Evolutionary conservation across 148 eudicot genomes (phyloP), one percentile per base, ranked within the genome.

Genomic region (Nepenthes mirabilis): DNA sequence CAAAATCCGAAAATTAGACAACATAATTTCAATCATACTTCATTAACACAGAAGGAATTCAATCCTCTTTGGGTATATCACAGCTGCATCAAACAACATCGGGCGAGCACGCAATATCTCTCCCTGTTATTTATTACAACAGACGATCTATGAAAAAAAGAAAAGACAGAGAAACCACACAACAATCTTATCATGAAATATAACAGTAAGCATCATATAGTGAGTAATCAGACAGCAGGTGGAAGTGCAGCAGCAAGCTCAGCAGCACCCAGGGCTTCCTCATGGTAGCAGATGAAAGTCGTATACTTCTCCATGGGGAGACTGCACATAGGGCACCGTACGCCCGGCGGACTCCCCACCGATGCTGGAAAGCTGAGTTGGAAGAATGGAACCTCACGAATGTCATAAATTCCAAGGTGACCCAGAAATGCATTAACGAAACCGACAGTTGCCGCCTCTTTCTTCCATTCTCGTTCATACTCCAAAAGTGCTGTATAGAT

Each of bases 241-340:
- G 14, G 52, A 45, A 37, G 5, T 11, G 45, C n/a, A n/a, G 43
- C 57, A 33, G 34, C 33, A 23, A n/a, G 2, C 14, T 43, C 61
- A 4, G 45, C 12, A 14, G 32, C 48, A 50, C 0, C 1, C 1
- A 33, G 3, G 56, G 6, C 57, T 13, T 68, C 78, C 51, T 75
- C 76, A 33, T 81, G 85, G 69, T 83, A 78, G 33, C 86, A 82
- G 0, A 66, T n/a, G 58, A 78, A 76, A 6, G 71, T 54, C 14
- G 57, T 47, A 34, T 53, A 55, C 53, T 78, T 74, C 56, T 72
- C 66, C 83, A 81, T 81, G 34, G n/a, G 33, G 1, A 73, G 73
- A 14, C 45, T 72, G 56, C 89, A 83, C 62, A 78, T 79, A 1
- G 89, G 89, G 59, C 89, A 83, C 23, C 52, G 37, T 68, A 83